A percentile compares a stretch with the other conserved stretches of the same genome.
Evolutionary conservation across 257 asterid genomes (phyloP).

Genomic region (Capsicum chinense): DNA sequence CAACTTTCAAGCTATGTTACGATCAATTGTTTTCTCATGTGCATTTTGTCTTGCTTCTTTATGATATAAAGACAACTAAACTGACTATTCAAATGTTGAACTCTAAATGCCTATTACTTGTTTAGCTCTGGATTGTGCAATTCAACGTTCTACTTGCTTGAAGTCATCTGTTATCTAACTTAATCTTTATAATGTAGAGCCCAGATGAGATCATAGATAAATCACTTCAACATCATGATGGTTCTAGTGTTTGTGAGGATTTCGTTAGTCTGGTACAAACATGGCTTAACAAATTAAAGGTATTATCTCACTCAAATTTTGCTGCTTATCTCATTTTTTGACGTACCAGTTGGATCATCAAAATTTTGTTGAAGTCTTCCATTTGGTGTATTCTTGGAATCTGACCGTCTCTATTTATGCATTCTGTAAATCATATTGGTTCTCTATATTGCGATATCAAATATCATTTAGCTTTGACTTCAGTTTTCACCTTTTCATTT

Average conservation of each 20-base stretch:
- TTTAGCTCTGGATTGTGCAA: neutral
- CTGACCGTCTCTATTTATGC: neutral
- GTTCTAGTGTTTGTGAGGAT: conserved; percentile 76
- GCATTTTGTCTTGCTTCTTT: conserved; percentile 6
- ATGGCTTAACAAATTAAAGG: conserved; percentile 89
- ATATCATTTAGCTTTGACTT: neutral
- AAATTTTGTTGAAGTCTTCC: neutral
- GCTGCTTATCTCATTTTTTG: conserved; percentile 5
- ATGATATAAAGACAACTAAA: neutral
- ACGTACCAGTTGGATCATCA: neutral
- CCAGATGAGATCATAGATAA: conserved; percentile 83
- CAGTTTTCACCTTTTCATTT: conserved; percentile 7
- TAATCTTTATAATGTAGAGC: conserved; percentile 61
- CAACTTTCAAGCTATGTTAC: conserved; percentile 1
- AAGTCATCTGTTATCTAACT: conserved; percentile 5
- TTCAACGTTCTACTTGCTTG: conserved; percentile 21
- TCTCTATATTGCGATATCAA: neutral
- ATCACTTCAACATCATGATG: conserved; percentile 71
- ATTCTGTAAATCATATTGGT: conserved; percentile 6
- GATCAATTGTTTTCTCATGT: neutral
- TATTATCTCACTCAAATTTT: conserved; percentile 26
- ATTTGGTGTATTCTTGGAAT: conserved; percentile 9
- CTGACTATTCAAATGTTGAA: neutral
- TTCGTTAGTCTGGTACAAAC: conserved; percentile 74
- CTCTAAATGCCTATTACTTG: neutral